Base-by-base conservation (phyloP, 164 flowering plant species). In the Warburgia ugandensis region DNA sequence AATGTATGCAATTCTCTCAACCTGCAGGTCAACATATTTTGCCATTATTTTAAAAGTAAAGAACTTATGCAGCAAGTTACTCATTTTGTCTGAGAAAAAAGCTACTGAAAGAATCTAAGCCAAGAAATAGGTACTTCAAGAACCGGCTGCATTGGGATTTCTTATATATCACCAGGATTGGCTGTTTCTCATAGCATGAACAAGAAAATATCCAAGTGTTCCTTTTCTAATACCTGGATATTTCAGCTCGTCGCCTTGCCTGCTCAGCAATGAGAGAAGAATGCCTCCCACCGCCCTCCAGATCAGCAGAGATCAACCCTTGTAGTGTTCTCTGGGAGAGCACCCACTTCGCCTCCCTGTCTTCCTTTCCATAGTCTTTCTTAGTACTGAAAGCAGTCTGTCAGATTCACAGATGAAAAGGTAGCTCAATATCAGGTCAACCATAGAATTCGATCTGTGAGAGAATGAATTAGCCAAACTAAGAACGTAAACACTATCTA, bases 211-310 rank as follows among this genome's bases (percentile, higher is more conserved):
- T 16, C 41, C 14, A 37, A 37, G 4, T 37, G n/a, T 29, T 27
- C 33, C 16, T 11, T 21, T 6, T 26, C 1, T 23, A 23, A 30
- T 72, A 86, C 95, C 91, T 86, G 62, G 91, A 81, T 54, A 86
- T 83, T 71, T 86, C 95, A n/a, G 95, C 95, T 41, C 95, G 91
- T 20, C 91, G 65, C 51, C 64, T 69, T 33, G 96, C 85, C 58
- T 84, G 84, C 57, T 81, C 92, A 29, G 92, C 89, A 19, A 86
- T 78, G 48, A 77, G 61, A 47, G 87, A 67, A 47, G 84, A 73
- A 25, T 75, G 66, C 54, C 75, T 67, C 13, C 77, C 80, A 52
- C 37, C 58, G 31, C 37, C 37, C 45, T 76, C 86, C 13, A 69
- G 44, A 1, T 83, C 86, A 51, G 73, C 21, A 63, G 75, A 65